These are phyloP conservation scores for Suillus placidus DNA, from an alignment of 768 basidiomycete species.

Conservation along the genomic window DNA sequence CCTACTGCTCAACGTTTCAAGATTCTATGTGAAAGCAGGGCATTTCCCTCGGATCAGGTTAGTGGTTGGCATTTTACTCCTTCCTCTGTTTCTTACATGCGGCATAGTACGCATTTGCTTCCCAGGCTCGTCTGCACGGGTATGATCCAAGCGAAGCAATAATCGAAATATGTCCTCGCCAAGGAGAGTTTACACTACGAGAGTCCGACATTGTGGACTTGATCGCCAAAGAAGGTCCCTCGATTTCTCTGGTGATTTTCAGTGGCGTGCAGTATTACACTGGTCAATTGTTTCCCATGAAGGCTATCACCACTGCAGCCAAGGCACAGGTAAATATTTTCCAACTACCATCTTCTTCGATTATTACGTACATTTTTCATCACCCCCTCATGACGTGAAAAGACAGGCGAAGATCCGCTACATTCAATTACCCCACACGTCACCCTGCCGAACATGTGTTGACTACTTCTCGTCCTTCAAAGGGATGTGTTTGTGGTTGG, in stretches of 20 bases:
- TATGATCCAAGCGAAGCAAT: slow-evolving; percentile 73
- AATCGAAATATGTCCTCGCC: slow-evolving; percentile 76
- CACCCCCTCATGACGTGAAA: slow-evolving; percentile 10
- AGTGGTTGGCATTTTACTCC: slow-evolving; percentile 22
- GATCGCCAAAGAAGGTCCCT: slow-evolving; percentile 70
- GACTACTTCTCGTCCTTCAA: slow-evolving; percentile 17
- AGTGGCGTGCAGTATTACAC: slow-evolving; percentile 97
- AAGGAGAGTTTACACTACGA: slow-evolving; percentile 82
- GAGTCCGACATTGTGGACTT: slow-evolving; percentile 84
- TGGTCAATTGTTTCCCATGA: slow-evolving; percentile 91
- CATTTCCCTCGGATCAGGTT: slow-evolving; percentile 97
- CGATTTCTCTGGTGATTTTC: slow-evolving; percentile 90
- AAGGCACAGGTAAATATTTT: slow-evolving; percentile 67
- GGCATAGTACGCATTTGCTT: slow-evolving; percentile 89
- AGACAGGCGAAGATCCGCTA: slow-evolving; percentile 17
- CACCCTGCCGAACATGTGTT: slow-evolving; percentile 16
- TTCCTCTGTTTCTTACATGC: slow-evolving; percentile 12
- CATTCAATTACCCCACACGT: slow-evolving; percentile 17
- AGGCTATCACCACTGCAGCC: slow-evolving; percentile 79
- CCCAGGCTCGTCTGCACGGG: slow-evolving; percentile 84
- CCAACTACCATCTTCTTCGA: slow-evolving; percentile 19
- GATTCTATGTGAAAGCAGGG: slow-evolving; percentile 91
- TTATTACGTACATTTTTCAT: slow-evolving; percentile 29
- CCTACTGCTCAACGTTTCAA: slow-evolving; percentile 85
- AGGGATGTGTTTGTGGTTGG: slow-evolving; percentile 96